phyloP scores from a whole-genome alignment of 1,284 basidiomycete species.

The Ustilago xerochloae region DNA sequence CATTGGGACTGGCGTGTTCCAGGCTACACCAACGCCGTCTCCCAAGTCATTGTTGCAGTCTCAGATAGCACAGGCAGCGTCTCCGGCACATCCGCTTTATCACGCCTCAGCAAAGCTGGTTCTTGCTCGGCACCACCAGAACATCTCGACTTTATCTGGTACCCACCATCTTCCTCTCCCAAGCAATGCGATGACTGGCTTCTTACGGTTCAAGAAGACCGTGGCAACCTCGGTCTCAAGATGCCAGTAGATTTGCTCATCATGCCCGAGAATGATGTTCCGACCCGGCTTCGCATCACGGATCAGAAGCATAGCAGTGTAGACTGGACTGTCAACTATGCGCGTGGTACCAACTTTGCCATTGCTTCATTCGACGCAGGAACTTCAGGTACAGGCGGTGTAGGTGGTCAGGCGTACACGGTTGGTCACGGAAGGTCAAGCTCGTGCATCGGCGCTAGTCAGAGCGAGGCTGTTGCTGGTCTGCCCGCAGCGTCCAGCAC shows the following conservation, averaged over 20 bases:
- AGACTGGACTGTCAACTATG: slow-evolving; percentile 46
- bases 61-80: slow-evolving; percentile 37
- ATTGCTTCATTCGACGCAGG: slow-evolving; percentile 40
- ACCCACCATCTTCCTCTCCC: slow-evolving; percentile 20
- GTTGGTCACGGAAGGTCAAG: slow-evolving; percentile 21
- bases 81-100: slow-evolving; percentile 26
- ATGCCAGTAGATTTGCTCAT: slow-evolving; percentile 44
- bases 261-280: slow-evolving; percentile 36
- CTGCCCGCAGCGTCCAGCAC: slow-evolving; percentile 31
- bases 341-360: slow-evolving; percentile 39
- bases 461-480: slow-evolving; percentile 22
- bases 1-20: slow-evolving; percentile 40
- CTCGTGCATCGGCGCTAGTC: slow-evolving; percentile 12
- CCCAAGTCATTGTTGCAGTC: slow-evolving; percentile 39
- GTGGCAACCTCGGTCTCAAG: slow-evolving; percentile 34
- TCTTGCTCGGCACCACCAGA: slow-evolving; percentile 37
- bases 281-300: slow-evolving; percentile 23
- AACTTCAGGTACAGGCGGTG: slow-evolving; percentile 35
- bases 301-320: slow-evolving; percentile 13
- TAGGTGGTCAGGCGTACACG: slow-evolving; percentile 32
- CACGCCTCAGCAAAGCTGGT: slow-evolving; percentile 12
- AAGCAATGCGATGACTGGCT: slow-evolving; percentile 44
- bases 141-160: slow-evolving; percentile 50
- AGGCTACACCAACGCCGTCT: slow-evolving; percentile 15
- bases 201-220: slow-evolving; percentile 42